Percentiles rank a stretch among this genome's conserved stretches.
phyloP scores from a whole-genome alignment of 768 basidiomycete species.

The Exsudoporus frostii region DNA sequence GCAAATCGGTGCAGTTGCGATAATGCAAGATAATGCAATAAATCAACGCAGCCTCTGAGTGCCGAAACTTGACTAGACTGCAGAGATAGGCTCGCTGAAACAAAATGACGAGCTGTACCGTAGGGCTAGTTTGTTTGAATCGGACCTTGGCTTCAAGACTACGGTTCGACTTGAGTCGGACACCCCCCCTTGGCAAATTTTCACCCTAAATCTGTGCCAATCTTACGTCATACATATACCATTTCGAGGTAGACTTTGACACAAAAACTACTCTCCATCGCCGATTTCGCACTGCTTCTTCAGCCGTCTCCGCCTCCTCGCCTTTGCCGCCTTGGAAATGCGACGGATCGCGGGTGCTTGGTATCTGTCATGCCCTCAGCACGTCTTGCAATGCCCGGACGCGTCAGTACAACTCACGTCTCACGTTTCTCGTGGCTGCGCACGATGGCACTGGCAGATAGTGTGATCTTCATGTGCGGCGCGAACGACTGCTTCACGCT shows the following conservation, averaged over 20 bases:
- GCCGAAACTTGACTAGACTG: conserved; percentile 11
- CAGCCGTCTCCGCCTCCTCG: conserved; percentile 46
- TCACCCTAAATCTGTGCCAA: conserved; percentile 11
- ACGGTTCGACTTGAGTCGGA: conserved; percentile 2
- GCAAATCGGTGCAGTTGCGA: conserved; percentile 19
- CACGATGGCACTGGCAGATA: conserved; percentile 47
- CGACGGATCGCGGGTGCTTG: conserved; percentile 53
- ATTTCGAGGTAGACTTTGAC: conserved; percentile 7
- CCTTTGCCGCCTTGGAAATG: conserved; percentile 56
- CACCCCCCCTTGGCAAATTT: conserved; percentile 10
- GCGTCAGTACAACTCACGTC: conserved; percentile 33
- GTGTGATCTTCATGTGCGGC: conserved; percentile 69
- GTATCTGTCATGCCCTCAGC: conserved; percentile 41
- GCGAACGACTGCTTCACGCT: conserved; percentile 56
- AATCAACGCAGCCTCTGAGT: conserved; percentile 14
- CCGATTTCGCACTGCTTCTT: conserved; percentile 28
- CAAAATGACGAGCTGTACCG: conserved; percentile 5
- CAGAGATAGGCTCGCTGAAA: conserved; percentile 11
- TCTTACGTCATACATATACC: conserved; percentile 23
- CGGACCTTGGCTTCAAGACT: neutral
- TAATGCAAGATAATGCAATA: conserved; percentile 21
- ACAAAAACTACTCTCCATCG: conserved; percentile 14
- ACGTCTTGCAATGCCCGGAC: neutral
- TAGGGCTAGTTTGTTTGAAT: neutral
- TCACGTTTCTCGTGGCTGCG: conserved; percentile 33